phyloP scores from a whole-genome alignment of 208 protist genomes.

The Crithidia fasciculata region DNA sequence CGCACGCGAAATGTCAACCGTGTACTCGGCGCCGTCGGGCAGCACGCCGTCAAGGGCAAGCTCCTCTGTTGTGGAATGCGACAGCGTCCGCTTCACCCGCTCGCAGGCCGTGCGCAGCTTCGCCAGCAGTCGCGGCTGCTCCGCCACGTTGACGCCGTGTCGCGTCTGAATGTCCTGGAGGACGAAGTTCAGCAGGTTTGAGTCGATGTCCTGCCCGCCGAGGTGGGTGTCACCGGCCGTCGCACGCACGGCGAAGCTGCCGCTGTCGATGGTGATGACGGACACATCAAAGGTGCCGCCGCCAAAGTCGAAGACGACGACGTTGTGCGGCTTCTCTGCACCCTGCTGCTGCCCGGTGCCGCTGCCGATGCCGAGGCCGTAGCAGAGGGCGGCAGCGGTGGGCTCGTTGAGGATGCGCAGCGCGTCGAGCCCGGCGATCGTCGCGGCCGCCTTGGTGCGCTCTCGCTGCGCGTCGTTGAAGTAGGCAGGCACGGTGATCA shows the following conservation, averaged over 20 bases:
- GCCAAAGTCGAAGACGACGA: constrained; percentile 99
- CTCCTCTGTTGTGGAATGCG: constrained; percentile 82
- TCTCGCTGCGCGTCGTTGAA: constrained; percentile 99
- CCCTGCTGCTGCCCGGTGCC: constrained; percentile 53
- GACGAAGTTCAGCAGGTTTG: constrained; percentile 95
- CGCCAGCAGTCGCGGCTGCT: constrained; percentile 51
- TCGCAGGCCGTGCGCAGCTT: constrained; percentile 78
- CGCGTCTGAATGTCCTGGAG: constrained; percentile 89
- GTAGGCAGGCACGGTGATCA: constrained; percentile 99
- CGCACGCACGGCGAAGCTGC: constrained; percentile 98
- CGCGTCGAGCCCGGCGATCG: constrained; percentile 97
- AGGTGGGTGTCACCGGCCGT: constrained; percentile 99
- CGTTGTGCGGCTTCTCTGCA: constrained; percentile 50
- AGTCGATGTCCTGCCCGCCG: constrained; percentile 99
- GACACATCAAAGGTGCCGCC: constrained; percentile 99
- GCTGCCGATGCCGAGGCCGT: constrained; percentile 95
- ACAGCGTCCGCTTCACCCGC: constrained; percentile 97
- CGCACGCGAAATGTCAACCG: constrained; percentile 94
- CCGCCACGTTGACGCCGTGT: constrained; percentile 85
- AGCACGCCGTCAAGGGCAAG: constrained; percentile 97
- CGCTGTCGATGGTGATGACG: constrained; percentile 96
- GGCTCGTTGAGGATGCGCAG: constrained; percentile 99
- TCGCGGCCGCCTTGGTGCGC: constrained; percentile 97
- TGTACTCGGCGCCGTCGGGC: constrained; percentile 96
- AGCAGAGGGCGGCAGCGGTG: constrained; percentile 98